These are phyloP conservation scores for Mycena olivaceomarginata DNA, from an alignment of 768 basidiomycete species.

Conservation along the genomic window DNA sequence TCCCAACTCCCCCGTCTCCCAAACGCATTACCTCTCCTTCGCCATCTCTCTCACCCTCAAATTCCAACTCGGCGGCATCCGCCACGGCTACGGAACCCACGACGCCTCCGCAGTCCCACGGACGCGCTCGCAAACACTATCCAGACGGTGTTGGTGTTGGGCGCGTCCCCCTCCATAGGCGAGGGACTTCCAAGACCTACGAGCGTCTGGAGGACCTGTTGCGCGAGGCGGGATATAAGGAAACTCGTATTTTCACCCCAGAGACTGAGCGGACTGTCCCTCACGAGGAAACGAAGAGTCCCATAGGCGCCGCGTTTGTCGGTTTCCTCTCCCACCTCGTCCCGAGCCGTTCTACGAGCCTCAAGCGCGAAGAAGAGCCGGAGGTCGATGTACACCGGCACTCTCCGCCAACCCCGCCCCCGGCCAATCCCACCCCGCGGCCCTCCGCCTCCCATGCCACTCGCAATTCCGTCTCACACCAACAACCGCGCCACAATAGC, in stretches of 20 bases:
- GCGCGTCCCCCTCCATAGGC: conserved; percentile 84
- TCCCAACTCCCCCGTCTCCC: conserved; percentile 56
- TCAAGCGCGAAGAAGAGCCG: conserved; percentile 44
- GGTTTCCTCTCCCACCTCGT: conserved; percentile 82
- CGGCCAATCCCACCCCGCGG: conserved; percentile 39
- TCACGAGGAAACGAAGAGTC: conserved; percentile 55
- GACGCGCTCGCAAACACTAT: conserved; percentile 68
- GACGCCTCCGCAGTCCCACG: conserved; percentile 62
- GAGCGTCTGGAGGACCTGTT: conserved; percentile 92
- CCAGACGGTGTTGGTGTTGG: conserved; percentile 77
- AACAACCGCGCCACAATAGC: conserved; percentile 26
- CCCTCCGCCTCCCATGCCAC: conserved; percentile 39
- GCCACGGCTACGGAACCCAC: conserved; percentile 66
- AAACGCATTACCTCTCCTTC: conserved; percentile 50
- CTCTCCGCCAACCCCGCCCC: conserved; percentile 45
- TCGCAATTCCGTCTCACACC: conserved; percentile 28
- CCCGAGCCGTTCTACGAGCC: conserved; percentile 53
- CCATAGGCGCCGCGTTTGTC: conserved; percentile 74
- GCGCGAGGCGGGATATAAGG: conserved; percentile 93
- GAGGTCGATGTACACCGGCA: conserved; percentile 28
- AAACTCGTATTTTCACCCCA: conserved; percentile 93
- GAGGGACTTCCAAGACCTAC: conserved; percentile 88
- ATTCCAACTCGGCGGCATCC: conserved; percentile 56
- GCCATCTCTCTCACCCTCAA: conserved; percentile 64
- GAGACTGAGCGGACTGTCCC: conserved; percentile 76